A percentile compares a stretch with the other conserved stretches of the same genome.
phyloP scores from a whole-genome alignment of 768 basidiomycete species.

The Rhodotorula paludigena region DNA sequence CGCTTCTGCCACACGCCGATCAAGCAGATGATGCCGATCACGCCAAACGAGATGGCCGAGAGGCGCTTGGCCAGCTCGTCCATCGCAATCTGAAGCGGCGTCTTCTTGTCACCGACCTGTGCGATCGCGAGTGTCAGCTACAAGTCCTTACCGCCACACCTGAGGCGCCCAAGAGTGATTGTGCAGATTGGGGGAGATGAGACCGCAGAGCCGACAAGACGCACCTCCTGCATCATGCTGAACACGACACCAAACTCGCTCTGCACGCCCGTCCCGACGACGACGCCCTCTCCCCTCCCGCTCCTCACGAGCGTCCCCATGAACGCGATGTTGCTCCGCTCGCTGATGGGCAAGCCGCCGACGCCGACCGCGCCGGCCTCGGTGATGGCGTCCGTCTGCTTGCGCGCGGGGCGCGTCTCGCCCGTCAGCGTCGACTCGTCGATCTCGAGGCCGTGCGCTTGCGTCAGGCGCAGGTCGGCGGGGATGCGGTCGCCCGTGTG shows the following conservation, averaged over 20 bases:
- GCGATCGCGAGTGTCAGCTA: neutral
- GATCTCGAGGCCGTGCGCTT: constrained; percentile 80
- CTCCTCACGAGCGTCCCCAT: constrained; percentile 94
- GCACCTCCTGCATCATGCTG: constrained; percentile 94
- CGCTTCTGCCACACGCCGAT: constrained; percentile 80
- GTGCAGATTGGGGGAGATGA: too few relatives aligned
- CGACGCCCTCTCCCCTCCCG: constrained; percentile 77
- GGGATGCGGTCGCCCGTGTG: constrained; percentile 88
- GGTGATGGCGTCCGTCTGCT: constrained; percentile 58
- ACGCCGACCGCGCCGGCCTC: constrained; percentile 48
- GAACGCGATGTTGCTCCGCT: constrained; percentile 79
- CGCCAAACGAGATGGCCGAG: constrained; percentile 81
- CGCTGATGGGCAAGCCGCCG: constrained; percentile 59
- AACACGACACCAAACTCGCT: constrained; percentile 97
- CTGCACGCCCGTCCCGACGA: constrained; percentile 74
- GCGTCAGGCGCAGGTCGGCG: constrained; percentile 78
- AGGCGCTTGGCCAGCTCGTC: constrained; percentile 92
- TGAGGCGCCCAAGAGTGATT: neutral
- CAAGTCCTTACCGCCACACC: too few relatives aligned
- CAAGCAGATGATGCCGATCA: constrained; percentile 88
- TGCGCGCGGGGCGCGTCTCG: constrained; percentile 75
- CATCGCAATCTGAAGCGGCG: constrained; percentile 88
- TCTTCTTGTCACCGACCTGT: constrained; percentile 77
- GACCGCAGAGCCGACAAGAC: constrained; percentile 21
- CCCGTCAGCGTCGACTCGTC: constrained; percentile 95